Base-by-base conservation (phyloP, 129 eudicot genomes). In the Erigeron canadensis region DNA sequence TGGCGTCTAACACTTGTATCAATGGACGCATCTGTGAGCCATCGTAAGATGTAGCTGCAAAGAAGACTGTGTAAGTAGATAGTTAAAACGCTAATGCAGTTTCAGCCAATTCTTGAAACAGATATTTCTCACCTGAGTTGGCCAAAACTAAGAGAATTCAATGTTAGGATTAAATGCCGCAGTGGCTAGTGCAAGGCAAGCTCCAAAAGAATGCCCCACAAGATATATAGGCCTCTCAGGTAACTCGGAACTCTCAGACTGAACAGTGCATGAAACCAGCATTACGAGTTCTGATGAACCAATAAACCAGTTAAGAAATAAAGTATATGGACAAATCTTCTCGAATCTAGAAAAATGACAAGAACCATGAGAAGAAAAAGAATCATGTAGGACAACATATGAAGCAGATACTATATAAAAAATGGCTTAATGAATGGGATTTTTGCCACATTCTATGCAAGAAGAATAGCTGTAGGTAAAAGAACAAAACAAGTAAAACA, bases 151-250 rank as follows among this genome's bases (percentile, higher is more conserved):
- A 74, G 3, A 86, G 37, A 53, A 91, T 83, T 91, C 92, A 7
- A 91, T 76, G 48, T 82, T 69, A 43, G 88, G 92, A 75, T 86
- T 88, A 55, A 82, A 83, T 18, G 96, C 88, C 53, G 97, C 97
- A 64, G 88, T 86, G 40, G 86, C 75, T 10, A 86, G 92, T 15
- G 97, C 96, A 21, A 91, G 85, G 82, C 96, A 88, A 78, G 77
- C 97, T 69, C 97, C 97, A 71, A 88, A 75, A 70, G 96, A 86
- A 47, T 91, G 92, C 8, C 90, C 96, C 18, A 88, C 86, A 16
- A 91, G 90, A 86, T 91, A 91, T 76, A 91, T 84, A 8, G 97
- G 97, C 62, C 90, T 81, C 7, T 56, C 66, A 60, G 88, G 96
- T 34, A 70, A 75, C 43, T 40, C 72, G 28, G 46, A 3, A 63